Evolutionary conservation across 2,329 filamentous ascomycete genomes (phyloP).

Genomic region (Tolypocladium guangdongense): DNA sequence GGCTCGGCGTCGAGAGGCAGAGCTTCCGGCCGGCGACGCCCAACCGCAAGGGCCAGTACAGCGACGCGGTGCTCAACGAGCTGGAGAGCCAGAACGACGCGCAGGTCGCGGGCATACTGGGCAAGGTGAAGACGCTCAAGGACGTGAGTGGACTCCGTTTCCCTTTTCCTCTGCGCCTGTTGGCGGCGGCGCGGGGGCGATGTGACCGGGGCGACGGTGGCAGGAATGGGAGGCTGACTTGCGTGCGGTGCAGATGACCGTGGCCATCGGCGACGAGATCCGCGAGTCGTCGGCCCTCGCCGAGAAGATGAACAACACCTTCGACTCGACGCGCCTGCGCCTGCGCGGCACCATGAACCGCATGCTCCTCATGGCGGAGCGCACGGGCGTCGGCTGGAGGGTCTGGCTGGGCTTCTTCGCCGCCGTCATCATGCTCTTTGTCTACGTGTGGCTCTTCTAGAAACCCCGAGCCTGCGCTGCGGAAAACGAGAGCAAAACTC

Average conservation of each 20-base stretch:
- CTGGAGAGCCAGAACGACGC: conserved; percentile 92
- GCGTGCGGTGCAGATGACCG: conserved; percentile 54
- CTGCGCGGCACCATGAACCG: conserved; percentile 90
- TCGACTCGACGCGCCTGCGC: conserved; percentile 72
- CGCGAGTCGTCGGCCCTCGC: conserved; percentile 78
- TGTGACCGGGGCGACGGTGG: no score
- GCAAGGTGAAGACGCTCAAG: conserved; percentile 83
- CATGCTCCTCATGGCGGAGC: conserved; percentile 92
- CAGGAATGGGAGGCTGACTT: not conserved
- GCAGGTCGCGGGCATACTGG: conserved; percentile 80
- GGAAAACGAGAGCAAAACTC: not conserved
- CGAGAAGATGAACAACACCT: conserved; percentile 92
- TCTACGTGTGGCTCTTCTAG: conserved; percentile 86
- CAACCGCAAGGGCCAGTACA: conserved; percentile 79
- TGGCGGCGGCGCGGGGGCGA: not conserved
- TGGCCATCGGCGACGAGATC: conserved; percentile 92
- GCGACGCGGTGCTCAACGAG: conserved; percentile 80
- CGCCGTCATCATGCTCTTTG: conserved; percentile 71
- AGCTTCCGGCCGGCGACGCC: conserved; percentile 60
- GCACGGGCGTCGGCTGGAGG: conserved; percentile 90
- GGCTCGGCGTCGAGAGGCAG: conserved; percentile 10
- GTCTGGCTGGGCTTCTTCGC: conserved; percentile 87
- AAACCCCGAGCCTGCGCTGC: not conserved
- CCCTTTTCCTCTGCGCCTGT: not conserved
- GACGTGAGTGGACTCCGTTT: conserved; percentile 47